Percentiles rank a stretch among this genome's conserved stretches.
Evolutionary conservation across 2,329 filamentous ascomycete genomes (phyloP).

Genomic region (Aspergillus japonicus): DNA sequence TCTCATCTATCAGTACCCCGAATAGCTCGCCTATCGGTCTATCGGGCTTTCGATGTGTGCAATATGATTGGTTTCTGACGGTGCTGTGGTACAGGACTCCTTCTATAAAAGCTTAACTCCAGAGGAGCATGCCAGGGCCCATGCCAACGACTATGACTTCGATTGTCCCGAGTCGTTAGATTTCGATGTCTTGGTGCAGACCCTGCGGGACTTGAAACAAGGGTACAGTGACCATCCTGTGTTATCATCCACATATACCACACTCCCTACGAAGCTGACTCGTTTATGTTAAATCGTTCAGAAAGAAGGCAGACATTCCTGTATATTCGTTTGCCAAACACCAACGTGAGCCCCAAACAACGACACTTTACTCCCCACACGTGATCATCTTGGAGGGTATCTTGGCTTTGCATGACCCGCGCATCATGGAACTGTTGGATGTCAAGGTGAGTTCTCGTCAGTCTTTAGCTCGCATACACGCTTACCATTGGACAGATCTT

Average conservation of each 20-base stretch:
- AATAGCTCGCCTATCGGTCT: background rate
- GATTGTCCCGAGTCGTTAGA: constrained; percentile 93
- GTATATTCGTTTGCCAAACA: constrained; percentile 95
- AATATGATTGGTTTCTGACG: constrained; percentile 18
- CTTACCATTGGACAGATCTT: constrained; percentile 64
- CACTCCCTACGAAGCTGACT: background rate
- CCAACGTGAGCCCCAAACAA: constrained; percentile 73
- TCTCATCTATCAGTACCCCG: background rate
- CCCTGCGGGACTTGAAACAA: constrained; percentile 79
- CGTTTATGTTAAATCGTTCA: constrained; percentile 5
- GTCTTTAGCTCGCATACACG: background rate
- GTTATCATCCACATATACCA: background rate
- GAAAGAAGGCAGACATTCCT: constrained; percentile 72
- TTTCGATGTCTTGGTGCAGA: constrained; percentile 82
- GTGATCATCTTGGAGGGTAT: constrained; percentile 95
- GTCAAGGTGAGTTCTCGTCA: constrained; percentile 65
- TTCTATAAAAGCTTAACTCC: constrained; percentile 89
- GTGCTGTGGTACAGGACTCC: constrained; percentile 66
- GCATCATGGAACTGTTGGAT: constrained; percentile 82
- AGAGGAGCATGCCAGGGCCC: constrained; percentile 76
- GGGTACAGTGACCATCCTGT: constrained; percentile 59
- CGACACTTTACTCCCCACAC: constrained; percentile 91
- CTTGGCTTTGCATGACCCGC: constrained; percentile 84
- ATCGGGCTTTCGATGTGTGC: background rate
- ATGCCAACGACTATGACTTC: constrained; percentile 91